Base-by-base conservation (phyloP, 75 land plant genomes). In the Larix kaempferi region DNA sequence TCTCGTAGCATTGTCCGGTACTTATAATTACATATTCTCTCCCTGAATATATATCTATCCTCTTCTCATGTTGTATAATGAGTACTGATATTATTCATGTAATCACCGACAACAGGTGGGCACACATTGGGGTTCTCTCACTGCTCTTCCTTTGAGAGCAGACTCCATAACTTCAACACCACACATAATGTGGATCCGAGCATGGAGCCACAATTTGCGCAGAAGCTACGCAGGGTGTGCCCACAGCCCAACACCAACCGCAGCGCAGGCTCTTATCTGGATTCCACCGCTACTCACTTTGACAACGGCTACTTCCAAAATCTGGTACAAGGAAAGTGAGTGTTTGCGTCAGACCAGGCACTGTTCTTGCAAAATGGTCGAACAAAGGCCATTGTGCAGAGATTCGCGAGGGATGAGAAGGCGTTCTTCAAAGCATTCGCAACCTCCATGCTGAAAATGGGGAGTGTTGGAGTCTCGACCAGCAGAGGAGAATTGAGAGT, bases 41-140 rank as follows among this genome's bases (percentile, higher is more conserved):
- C 55, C 29, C 0, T 3, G 17, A 11, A n/a, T n/a, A 4, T 16
- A 10, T 17, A 54, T 33, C 25, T 52, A 6, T 14, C 3, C 58
- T 8, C 7, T 17, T 25, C 11, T 27, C 14, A 29, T 12, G 5
- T 23, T 71, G 10, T 5, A 7, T 17, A 15, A 19, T 23, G 11
- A 6, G 6, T 4, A 65, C 23, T 17, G 27, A 8, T n/a, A 15
- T 7, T 22, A 52, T 17, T 16, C 10, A 8, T 16, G 19, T 23
- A 44, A 29, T 5, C 6, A 25, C 2, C 6, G 19, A 2, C 2
- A 14, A 15, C 79, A 84, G 86, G 84, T 12, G 88, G 84, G 4
- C 94, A 90, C 75, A 90, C 87, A 1, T 59, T 92, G 4, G 94
- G 94, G 1, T 83, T 86, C 62, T 86, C 94, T 13, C 90, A 86